Evolutionary conservation across 148 eudicot species (phyloP).

Genomic region (Heliamphora exappendiculata): DNA sequence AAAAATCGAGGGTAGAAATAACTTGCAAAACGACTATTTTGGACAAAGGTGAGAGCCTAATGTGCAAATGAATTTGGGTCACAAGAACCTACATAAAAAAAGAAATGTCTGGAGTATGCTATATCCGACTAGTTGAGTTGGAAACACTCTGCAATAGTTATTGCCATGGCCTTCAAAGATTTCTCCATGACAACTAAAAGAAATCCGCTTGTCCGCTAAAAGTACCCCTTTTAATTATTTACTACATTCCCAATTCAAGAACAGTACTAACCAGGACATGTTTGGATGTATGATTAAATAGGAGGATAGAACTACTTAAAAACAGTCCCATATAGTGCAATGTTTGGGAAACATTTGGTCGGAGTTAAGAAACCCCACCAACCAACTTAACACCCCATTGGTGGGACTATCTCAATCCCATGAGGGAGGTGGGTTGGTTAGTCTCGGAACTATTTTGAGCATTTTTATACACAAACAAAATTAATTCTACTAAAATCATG

Average conservation of each 20-base stretch:
- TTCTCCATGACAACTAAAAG: background rate
- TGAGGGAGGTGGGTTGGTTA: too few relatives aligned
- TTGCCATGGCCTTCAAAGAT: background rate
- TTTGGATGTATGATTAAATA: too few relatives aligned
- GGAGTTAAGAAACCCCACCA: too few relatives aligned
- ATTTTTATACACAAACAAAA: too few relatives aligned
- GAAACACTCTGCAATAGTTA: background rate
- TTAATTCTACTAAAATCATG: too few relatives aligned
- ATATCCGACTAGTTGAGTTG: background rate
- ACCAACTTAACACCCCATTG: too few relatives aligned
- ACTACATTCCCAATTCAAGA: background rate
- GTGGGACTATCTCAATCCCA: too few relatives aligned
- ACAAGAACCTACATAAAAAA: background rate
- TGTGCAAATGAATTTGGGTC: background rate
- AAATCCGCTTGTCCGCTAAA: background rate
- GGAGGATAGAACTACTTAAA: too few relatives aligned
- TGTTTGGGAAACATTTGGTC: too few relatives aligned
- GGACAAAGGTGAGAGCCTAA: background rate
- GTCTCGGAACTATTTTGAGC: too few relatives aligned
- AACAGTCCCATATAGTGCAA: too few relatives aligned
- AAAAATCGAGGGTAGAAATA: background rate
- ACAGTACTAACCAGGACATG: background rate
- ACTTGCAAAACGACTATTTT: too few relatives aligned
- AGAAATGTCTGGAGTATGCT: background rate
- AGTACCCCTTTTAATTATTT: background rate